Conservation (phyloP, 257 asterid species). For the Ilex aquifolium region DNA sequence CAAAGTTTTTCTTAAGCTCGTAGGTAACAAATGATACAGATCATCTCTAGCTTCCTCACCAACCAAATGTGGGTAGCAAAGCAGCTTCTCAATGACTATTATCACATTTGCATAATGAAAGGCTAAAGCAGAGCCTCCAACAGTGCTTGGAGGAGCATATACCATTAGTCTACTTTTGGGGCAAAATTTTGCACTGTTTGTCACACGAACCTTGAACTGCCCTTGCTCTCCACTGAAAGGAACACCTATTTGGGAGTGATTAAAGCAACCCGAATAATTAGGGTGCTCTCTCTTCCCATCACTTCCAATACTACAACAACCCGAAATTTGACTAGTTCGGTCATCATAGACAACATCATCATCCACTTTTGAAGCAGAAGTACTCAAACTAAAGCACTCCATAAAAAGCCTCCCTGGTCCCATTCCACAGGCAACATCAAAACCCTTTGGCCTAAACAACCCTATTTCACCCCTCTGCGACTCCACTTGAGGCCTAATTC, state of each 20-base stretch:
- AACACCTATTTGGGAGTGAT: slow-evolving; percentile 20
- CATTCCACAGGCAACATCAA: slow-evolving; percentile 65
- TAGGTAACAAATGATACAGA: slow-evolving; percentile 83
- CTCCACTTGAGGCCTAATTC: slow-evolving; percentile 18
- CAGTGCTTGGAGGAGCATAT: slow-evolving; percentile 52
- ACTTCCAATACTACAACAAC: slow-evolving; percentile 36
- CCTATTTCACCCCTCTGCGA: slow-evolving; percentile 39
- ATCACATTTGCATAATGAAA: slow-evolving; percentile 83
- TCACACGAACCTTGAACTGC: slow-evolving; percentile 19
- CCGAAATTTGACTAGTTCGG: slow-evolving; percentile 53
- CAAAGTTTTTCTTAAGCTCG: slow-evolving; percentile 61
- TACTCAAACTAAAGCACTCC: slow-evolving; percentile 69
- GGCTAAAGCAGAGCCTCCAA: slow-evolving; percentile 89
- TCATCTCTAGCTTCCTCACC: slow-evolving; percentile 95
- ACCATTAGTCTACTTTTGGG: slow-evolving; percentile 36
- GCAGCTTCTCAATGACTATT: slow-evolving; percentile 71
- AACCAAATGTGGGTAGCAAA: slow-evolving; percentile 75
- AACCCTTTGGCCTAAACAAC: slow-evolving; percentile 52
- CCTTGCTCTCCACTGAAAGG: slow-evolving; percentile 20
- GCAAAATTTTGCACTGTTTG: slow-evolving; percentile 23
- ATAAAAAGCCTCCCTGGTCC: slow-evolving; percentile 71
- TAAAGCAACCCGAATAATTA: slow-evolving; percentile 18
- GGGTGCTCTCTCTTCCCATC: slow-evolving; percentile 33
- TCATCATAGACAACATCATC: slow-evolving; percentile 44
- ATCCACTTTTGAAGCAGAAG: slow-evolving; percentile 51